These are phyloP conservation scores for Tubosaeta sp. DNA, from an alignment of 768 basidiomycete species.

Conservation along the genomic window DNA sequence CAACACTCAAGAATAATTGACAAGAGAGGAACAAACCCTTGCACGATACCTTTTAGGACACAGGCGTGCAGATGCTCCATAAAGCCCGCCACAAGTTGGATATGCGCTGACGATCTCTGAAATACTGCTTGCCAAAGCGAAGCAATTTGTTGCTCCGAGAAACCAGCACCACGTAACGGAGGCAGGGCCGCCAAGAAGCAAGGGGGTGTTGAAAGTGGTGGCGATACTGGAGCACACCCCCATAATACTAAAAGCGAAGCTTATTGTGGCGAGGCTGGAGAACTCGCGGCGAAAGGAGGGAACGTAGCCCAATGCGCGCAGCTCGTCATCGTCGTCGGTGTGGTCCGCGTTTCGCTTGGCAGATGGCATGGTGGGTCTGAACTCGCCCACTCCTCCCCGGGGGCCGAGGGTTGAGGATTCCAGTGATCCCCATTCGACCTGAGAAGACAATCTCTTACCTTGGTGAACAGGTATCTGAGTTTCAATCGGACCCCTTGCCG, in stretches of 20 bases:
- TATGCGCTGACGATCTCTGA: slow-evolving; percentile 30
- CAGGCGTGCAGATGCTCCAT: not conserved
- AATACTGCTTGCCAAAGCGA: slow-evolving; percentile 28
- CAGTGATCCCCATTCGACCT: too few relatives aligned
- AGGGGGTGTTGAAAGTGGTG: slow-evolving; percentile 35
- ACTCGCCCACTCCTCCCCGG: too few relatives aligned
- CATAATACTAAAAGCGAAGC: slow-evolving; percentile 33
- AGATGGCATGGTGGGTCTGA: too few relatives aligned
- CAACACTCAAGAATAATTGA: not conserved
- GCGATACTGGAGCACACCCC: slow-evolving; percentile 34
- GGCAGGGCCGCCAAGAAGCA: slow-evolving; percentile 34
- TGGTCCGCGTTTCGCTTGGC: too few relatives aligned
- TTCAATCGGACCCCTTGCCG: too few relatives aligned
- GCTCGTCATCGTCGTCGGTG: slow-evolving; percentile 16
- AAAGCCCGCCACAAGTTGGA: slow-evolving; percentile 23
- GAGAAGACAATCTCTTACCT: too few relatives aligned
- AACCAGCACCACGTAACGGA: slow-evolving; percentile 37
- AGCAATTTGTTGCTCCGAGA: slow-evolving; percentile 23
- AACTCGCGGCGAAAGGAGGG: slow-evolving; percentile 42
- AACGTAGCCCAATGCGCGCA: slow-evolving; percentile 27
- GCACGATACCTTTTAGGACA: not conserved
- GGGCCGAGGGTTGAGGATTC: too few relatives aligned
- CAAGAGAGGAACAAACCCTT: not conserved
- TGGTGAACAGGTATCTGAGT: too few relatives aligned
- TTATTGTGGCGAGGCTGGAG: slow-evolving; percentile 34